phyloP scores from a whole-genome alignment of 2,329 filamentous ascomycete genomes.

The Chaetomiaceae sp. region DNA sequence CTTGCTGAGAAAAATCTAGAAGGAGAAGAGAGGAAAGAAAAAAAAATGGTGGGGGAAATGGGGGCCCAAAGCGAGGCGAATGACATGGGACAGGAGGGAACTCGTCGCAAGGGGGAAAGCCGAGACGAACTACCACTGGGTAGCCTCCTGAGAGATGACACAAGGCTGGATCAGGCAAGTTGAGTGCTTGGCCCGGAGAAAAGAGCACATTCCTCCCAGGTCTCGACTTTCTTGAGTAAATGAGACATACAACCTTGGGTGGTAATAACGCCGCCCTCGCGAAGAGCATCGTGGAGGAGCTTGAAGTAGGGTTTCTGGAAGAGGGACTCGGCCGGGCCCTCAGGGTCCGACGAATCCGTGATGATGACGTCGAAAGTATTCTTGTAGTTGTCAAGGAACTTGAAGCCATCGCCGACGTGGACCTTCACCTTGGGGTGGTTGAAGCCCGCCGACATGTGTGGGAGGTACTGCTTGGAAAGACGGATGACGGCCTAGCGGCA shows the following conservation, averaged over 20 bases:
- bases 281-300: conserved; percentile 82
- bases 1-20: too few relatives aligned
- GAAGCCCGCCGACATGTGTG: conserved; percentile 88
- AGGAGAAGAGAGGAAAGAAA: neutral
- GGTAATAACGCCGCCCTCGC: conserved; percentile 95
- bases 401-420: conserved; percentile 95
- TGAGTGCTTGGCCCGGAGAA: conserved; percentile 28
- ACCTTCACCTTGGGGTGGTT: conserved; percentile 89
- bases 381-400: conserved; percentile 95
- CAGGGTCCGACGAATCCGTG: conserved; percentile 96
- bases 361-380: conserved; percentile 99
- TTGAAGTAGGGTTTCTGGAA: conserved; percentile 99
- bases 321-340: conserved; percentile 90
- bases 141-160: conserved; percentile 25
- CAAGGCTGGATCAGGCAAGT: conserved; percentile 31
- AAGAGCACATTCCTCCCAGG: conserved; percentile 27
- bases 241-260: conserved; percentile 99
- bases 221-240: conserved; percentile 45
- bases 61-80: too few relatives aligned
- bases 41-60: neutral
- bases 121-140: conserved; percentile 28
- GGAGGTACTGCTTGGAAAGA: conserved; percentile 96
- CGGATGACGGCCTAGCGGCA: conserved; percentile 76
- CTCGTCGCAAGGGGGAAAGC: conserved; percentile 19
- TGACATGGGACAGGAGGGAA: conserved; percentile 19